phyloP scores from a whole-genome alignment of 2,329 filamentous ascomycete species.

The Microdochium nivale region DNA sequence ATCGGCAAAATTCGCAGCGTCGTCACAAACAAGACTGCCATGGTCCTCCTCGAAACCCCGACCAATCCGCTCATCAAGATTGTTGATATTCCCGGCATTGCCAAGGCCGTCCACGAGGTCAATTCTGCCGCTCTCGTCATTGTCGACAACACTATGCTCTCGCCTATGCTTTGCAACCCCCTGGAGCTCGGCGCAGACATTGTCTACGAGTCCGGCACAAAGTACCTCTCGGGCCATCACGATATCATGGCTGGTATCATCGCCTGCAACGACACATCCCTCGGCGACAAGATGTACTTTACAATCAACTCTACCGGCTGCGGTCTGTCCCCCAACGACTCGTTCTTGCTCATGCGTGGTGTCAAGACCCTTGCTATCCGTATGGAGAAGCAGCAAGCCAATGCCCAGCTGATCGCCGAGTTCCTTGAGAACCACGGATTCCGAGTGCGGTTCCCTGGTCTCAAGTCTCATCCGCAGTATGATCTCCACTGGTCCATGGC shows the following conservation, averaged over 20 bases:
- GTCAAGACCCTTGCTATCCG: conserved; percentile 95
- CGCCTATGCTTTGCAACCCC: conserved; percentile 86
- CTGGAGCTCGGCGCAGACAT: conserved; percentile 92
- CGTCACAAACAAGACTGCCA: conserved; percentile 73
- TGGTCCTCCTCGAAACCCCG: conserved; percentile 93
- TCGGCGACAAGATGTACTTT: conserved; percentile 90
- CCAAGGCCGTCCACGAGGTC: conserved; percentile 64
- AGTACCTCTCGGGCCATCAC: conserved; percentile 96
- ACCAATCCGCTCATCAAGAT: conserved; percentile 99
- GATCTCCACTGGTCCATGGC: conserved; percentile 94
- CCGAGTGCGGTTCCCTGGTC: conserved; percentile 86
- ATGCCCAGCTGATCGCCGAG: conserved; percentile 81
- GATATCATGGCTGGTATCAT: conserved; percentile 98
- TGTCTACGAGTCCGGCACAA: conserved; percentile 95
- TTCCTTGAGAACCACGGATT: conserved; percentile 90
- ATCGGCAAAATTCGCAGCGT: conserved; percentile 61
- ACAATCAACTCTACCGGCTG: conserved; percentile 96
- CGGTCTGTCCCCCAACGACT: conserved; percentile 89
- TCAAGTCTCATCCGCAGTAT: conserved; percentile 94
- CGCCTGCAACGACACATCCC: conserved; percentile 71
- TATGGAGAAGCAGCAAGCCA: conserved; percentile 97
- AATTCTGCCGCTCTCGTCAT: conserved; percentile 76
- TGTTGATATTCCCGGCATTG: conserved; percentile 79
- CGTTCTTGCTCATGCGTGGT: conserved; percentile 88
- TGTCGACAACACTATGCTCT: conserved; percentile 99